Base-by-base conservation (phyloP, 2,329 filamentous ascomycete species). In the Septoria linicola region DNA sequence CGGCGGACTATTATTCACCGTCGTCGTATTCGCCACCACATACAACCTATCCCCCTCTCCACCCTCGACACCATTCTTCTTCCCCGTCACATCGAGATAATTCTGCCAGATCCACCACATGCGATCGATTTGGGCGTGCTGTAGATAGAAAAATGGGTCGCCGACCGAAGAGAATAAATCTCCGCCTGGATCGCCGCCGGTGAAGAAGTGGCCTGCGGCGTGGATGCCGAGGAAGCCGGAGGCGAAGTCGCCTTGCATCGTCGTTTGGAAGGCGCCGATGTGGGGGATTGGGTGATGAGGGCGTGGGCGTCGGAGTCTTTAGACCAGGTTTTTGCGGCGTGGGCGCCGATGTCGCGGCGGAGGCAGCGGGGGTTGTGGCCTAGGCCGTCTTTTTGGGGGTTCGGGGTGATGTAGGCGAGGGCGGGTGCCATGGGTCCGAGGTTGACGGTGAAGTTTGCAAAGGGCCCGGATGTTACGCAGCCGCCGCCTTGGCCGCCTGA, bases 401-500 rank as follows among this genome's bases (percentile, higher is more conserved):
- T 63, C n/a, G 59, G 57, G 1, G 43, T 17, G 8, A 51, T 36
- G 16, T 53, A 41, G 31, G 41, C 51, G 32, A 59, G 41, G 8
- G 46, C 27, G 8, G 57, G 57, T 3, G 57, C 16, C 4, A 59
- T 32, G 19, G 57, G 46, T 7, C 57, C 55, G 10, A 57, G 48
- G 20, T 41, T 39, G 32, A 57, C 49, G 4, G 65, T 65, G 11
- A 66, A 54, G 42, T 66, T 59, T 36, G 66, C 42, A 65, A 81
- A 80, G 0, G 78, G 78, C 0, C 79, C 79, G 1, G 67, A 69
- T 7, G 62, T 71, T 2, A 83, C 70, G 61, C 79, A 82, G 2
- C 80, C 80, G 30, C 80, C 80, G 10, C 80, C 80, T 0, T 70
- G 70, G n/a, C 77, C 80, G 0, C 73, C 32, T 1, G 74, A 76